A percentile compares a stretch with the other conserved stretches of the same genome.
Conservation (phyloP, 2,329 filamentous ascomycete genomes). For the Ceratocystis papillata region DNA sequence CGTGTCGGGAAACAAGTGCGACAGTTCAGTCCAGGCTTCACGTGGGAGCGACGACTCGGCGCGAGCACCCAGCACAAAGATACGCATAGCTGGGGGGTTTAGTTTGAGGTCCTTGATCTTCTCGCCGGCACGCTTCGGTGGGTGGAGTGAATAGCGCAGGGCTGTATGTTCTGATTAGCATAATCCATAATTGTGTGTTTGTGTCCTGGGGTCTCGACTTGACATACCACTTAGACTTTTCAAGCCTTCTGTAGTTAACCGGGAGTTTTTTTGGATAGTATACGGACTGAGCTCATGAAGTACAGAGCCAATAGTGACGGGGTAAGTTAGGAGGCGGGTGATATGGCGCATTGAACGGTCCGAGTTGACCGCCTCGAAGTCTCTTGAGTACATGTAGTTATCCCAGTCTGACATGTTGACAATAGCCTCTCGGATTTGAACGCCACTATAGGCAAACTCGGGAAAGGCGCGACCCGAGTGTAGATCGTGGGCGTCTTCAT, state of each 20-base stretch:
- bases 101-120: conserved; percentile 70
- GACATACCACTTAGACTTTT: conserved; percentile 82
- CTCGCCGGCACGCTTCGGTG: conserved; percentile 60
- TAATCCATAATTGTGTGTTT: neutral
- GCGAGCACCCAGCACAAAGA: conserved; percentile 88
- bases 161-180: conserved; percentile 40
- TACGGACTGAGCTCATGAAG: conserved; percentile 94
- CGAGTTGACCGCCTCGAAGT: conserved; percentile 83
- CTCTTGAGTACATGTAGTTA: conserved; percentile 83
- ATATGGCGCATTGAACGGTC: conserved; percentile 87
- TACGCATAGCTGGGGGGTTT: conserved; percentile 74
- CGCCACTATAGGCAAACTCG: conserved; percentile 82
- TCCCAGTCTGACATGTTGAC: conserved; percentile 99
- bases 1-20: conserved; percentile 90
- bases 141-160: conserved; percentile 85
- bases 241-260: conserved; percentile 75
- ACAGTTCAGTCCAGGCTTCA: conserved; percentile 84
- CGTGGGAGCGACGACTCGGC: conserved; percentile 95
- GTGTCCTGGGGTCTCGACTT: neutral
- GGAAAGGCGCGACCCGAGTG: conserved; percentile 82
- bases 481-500: conserved; percentile 95
- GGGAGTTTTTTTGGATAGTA: conserved; percentile 59
- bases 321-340: conserved; percentile 86
- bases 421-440: conserved; percentile 82
- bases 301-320: conserved; percentile 79